Conservation (phyloP, 2,329 filamentous ascomycete species). For the Fusarium proliferatum region DNA sequence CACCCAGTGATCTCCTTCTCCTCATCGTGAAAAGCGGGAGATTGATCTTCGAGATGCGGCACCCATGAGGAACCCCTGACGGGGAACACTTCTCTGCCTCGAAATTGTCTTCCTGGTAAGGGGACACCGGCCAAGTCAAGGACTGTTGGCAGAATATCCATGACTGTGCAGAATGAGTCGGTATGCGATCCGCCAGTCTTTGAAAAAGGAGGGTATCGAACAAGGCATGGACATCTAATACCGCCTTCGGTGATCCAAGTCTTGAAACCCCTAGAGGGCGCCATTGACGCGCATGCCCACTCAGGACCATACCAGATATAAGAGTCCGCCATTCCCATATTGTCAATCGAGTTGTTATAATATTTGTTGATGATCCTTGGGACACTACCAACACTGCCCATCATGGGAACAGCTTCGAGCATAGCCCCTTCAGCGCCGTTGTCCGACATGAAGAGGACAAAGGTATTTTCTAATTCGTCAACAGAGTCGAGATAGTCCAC, state of each 20-base stretch:
- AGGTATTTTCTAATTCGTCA: constrained; percentile 3
- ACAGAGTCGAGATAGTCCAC: constrained; percentile 57
- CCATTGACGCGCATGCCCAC: constrained; percentile 59
- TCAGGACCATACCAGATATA: constrained; percentile 71
- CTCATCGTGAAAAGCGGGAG: constrained; percentile 55
- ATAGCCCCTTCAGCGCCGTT: constrained; percentile 6
- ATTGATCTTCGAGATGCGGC: constrained; percentile 41
- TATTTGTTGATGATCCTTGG: constrained; percentile 48
- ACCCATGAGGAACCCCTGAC: constrained; percentile 56
- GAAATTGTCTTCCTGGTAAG: constrained; percentile 51
- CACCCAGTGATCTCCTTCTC: constrained; percentile 63
- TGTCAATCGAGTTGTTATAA: constrained; percentile 63
- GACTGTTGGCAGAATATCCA: constrained; percentile 62
- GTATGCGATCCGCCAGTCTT: constrained; percentile 48
- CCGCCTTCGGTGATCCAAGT: constrained; percentile 45
- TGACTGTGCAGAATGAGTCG: constrained; percentile 53
- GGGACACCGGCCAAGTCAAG: constrained; percentile 57
- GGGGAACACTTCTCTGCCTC: constrained; percentile 59
- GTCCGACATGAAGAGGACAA: constrained; percentile 10
- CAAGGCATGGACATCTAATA: constrained; percentile 30
- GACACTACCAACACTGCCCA: constrained; percentile 30
- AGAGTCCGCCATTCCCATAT: constrained; percentile 65
- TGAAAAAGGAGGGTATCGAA: constrained; percentile 46
- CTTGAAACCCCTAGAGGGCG: constrained; percentile 53
- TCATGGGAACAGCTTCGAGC: constrained; percentile 66